Evolutionary conservation across 2,329 filamentous ascomycete genomes (phyloP).

Genomic region (Arthrobotrys entomopaga): DNA sequence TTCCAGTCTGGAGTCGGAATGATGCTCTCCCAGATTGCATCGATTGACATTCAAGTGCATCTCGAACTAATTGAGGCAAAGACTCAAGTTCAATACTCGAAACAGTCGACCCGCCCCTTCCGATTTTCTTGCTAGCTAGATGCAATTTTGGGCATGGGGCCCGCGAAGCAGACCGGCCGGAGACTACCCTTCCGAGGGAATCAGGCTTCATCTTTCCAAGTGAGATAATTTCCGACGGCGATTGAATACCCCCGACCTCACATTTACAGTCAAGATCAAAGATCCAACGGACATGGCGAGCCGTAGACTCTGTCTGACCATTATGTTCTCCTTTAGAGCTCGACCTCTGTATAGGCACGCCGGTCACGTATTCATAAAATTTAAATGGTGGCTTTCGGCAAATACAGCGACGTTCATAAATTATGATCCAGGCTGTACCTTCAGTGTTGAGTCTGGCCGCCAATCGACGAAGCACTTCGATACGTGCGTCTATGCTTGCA

Average conservation of each 20-base stretch:
- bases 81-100: no score
- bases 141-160: no score
- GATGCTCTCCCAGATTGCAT: no score
- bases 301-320: not conserved
- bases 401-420: not conserved
- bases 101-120: no score
- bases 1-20: no score
- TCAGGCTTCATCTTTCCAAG: no score
- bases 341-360: not conserved
- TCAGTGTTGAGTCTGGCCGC: not conserved
- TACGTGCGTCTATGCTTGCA: not conserved
- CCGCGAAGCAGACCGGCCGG: no score
- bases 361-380: conserved; percentile 20
- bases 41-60: no score
- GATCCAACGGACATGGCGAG: conserved; percentile 16
- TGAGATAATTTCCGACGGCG: not conserved
- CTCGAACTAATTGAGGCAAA: no score
- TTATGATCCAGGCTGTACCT: not conserved
- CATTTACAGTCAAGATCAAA: not conserved
- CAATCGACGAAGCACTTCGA: conserved; percentile 6
- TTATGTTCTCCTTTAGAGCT: not conserved
- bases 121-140: no score
- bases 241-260: not conserved
- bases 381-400: not conserved
- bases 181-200: no score